phyloP scores from a whole-genome alignment of 2,329 filamentous ascomycete genomes.

The Aspergillus quadrilineatus region DNA sequence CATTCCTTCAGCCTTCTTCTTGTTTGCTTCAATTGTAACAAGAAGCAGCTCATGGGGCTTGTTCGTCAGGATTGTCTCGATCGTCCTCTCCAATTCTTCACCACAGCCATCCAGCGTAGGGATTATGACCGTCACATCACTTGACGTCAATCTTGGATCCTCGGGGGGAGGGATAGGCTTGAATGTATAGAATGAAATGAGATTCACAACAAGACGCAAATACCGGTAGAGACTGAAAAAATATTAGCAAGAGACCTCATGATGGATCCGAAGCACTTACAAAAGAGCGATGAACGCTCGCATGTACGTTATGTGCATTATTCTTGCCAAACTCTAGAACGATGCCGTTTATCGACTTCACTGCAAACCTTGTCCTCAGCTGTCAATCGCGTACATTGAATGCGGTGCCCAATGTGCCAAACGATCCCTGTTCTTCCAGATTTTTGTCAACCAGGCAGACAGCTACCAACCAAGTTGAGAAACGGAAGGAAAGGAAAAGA shows the following conservation, averaged over 20 bases:
- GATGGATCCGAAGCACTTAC: conserved; percentile 28
- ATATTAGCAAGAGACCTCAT: too few relatives aligned
- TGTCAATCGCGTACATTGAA: conserved; percentile 5
- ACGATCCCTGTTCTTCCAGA: neutral
- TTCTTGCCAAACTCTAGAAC: conserved; percentile 1
- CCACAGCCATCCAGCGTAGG: conserved; percentile 88
- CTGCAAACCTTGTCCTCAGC: neutral
- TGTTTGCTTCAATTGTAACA: conserved; percentile 81
- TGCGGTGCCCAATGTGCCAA: too few relatives aligned
- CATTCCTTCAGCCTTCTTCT: conserved; percentile 66
- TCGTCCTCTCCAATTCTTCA: conserved; percentile 76
- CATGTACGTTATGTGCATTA: conserved; percentile 41
- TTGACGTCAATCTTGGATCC: conserved; percentile 73
- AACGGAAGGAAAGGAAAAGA: neutral
- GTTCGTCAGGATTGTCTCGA: conserved; percentile 58
- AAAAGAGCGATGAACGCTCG: conserved; percentile 44
- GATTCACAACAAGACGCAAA: conserved; percentile 78
- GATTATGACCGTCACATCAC: conserved; percentile 91
- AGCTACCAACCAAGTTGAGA: neutral
- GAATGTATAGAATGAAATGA: conserved; percentile 82
- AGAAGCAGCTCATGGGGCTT: conserved; percentile 71
- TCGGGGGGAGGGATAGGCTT: conserved; percentile 78
- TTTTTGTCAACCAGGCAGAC: neutral
- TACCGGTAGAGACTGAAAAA: conserved; percentile 76
- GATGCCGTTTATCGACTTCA: neutral